Conservation (phyloP, 805 yeast species). For the Candida nemodendra region DNA sequence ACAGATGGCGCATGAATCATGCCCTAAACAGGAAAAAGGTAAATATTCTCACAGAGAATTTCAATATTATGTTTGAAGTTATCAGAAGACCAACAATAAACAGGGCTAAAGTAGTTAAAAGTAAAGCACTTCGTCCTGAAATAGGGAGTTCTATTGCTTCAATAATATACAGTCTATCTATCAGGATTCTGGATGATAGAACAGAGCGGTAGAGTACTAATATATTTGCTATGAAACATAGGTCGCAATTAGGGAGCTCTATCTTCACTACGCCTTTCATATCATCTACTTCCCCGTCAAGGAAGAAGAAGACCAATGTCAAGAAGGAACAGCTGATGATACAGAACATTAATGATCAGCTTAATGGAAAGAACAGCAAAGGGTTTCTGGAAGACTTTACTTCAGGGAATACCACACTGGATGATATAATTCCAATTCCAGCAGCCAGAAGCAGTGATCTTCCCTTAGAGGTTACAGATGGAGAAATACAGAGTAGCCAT, state of each 20-base stretch:
- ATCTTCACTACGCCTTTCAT: constrained; percentile 24
- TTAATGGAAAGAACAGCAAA: constrained; percentile 4
- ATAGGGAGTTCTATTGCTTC: too few species aligned
- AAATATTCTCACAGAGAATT: too few species aligned
- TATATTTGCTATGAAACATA: constrained; percentile 14
- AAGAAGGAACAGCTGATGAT: too few species aligned
- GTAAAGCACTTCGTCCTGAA: too few species aligned
- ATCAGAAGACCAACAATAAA: too few species aligned
- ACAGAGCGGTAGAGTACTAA: not conserved
- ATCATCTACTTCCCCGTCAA: constrained; percentile 8
- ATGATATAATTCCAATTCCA: constrained; percentile 21
- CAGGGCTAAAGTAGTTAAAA: too few species aligned
- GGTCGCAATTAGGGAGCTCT: constrained; percentile 14
- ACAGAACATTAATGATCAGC: not conserved
- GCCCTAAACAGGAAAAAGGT: constrained; percentile 20
- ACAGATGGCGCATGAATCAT: too few species aligned
- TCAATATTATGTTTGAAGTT: too few species aligned
- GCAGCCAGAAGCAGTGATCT: not conserved
- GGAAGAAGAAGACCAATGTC: too few species aligned
- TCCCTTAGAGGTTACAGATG: too few species aligned
- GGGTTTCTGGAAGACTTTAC: constrained; percentile 30
- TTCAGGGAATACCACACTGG: constrained; percentile 24
- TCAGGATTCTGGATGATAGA: too few species aligned
- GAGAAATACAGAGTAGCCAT: not conserved
- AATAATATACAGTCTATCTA: too few species aligned